Base-by-base conservation (phyloP, 345 rosid genomes). In the Dipteronia dyeriana region DNA sequence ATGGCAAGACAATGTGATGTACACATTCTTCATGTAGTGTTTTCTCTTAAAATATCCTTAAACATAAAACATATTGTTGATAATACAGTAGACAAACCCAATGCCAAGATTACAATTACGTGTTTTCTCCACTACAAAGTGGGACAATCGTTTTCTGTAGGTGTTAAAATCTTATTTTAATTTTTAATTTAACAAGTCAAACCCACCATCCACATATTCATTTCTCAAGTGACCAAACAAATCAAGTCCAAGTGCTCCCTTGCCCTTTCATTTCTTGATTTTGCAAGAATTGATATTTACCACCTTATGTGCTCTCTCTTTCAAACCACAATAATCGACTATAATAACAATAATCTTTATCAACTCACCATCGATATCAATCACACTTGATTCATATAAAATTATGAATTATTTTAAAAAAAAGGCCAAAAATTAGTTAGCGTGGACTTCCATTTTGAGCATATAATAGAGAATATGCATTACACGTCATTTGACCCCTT, bases 111-210 rank as follows among this genome's bases (percentile, higher is more conserved):
- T 22, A 13, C 39, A 60, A 60, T 41, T 22, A 20, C 57, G 75
- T 20, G 75, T 72, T 57, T 3, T 23, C 53, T 1, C 68, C 76
- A 23, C 68, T 43, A 23, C 57, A 23, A 16, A 61, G 68, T 61
- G 75, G 67, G 5, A 25, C 45, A n/a, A 59, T 60, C 26, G 11
- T 43, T n/a, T 61, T 60, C 7, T 5, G n/a, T 11, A 0, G n/a
- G 61, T 56, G 23, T 56, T 16, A 5, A 3, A 56, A 12, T 56
- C 5, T 56, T 56, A 16, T 56, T 56, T 56, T 56, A 19, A 56
- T 14, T 43, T 54, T 43, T 20, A 41, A 29, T 9, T 29, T 31
- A 6, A 53, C 8, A 71, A 71, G 74, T 71, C 74, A 71, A 71
- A 31, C 29, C 70, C 51, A 66, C 51, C 53, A 39, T 67, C 16